phyloP scores from a whole-genome alignment of 805 yeast species.

The Pichia paraexigua region DNA sequence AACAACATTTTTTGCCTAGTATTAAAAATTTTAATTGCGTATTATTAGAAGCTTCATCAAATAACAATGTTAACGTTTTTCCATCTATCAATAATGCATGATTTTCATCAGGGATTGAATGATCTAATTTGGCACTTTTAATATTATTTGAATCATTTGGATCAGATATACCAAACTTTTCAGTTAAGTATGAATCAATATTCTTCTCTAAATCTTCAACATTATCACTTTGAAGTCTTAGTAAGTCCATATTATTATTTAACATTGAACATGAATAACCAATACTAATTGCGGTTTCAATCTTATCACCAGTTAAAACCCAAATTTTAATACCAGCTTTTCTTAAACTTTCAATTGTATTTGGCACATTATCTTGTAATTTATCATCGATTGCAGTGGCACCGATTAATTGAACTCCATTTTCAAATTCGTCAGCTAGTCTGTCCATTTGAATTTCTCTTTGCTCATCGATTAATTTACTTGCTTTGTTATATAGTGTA shows the following conservation, averaged over 20 bases:
- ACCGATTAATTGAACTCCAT: conserved; percentile 50
- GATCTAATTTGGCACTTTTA: conserved; percentile 47
- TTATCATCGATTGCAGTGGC: conserved; percentile 81
- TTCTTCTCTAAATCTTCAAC: conserved; percentile 13
- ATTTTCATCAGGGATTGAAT: conserved; percentile 50
- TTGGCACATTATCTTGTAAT: conserved; percentile 73
- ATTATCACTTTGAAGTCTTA: conserved; percentile 40
- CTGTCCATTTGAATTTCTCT: conserved; percentile 50
- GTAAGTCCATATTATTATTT: conserved; percentile 58
- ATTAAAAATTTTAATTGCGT: conserved; percentile 53
- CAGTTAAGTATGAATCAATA: conserved; percentile 12
- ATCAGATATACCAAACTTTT: conserved; percentile 11
- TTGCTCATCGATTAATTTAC: conserved; percentile 42
- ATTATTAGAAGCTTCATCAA: conserved; percentile 6
- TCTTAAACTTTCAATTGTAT: conserved; percentile 55
- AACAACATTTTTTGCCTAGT: conserved; percentile 64
- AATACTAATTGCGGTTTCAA: conserved; percentile 78
- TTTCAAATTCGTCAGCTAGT: conserved; percentile 54
- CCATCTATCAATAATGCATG: conserved; percentile 69
- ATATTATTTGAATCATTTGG: conserved; percentile 30
- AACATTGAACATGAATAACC: conserved; percentile 73
- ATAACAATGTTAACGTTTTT: conserved; percentile 39
- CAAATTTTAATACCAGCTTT: conserved; percentile 73
- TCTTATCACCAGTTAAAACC: conserved; percentile 79
- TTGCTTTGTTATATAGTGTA: conserved; percentile 47